These are phyloP conservation scores for Naegleria gruberi DNA, from an alignment of 208 protist species.

Conservation along the genomic window DNA sequence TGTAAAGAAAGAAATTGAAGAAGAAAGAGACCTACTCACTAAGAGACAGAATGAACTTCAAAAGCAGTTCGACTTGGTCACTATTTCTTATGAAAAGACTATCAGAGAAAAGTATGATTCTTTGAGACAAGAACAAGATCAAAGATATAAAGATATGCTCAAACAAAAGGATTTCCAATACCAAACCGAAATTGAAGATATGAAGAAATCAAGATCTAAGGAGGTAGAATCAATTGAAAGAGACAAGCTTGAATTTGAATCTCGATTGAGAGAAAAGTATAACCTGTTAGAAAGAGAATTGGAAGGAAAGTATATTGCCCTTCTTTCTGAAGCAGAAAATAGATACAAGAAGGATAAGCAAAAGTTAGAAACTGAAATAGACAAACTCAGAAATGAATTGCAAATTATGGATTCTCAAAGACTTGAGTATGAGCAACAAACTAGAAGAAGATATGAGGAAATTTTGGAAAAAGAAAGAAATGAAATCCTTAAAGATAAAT, in stretches of 20 bases:
- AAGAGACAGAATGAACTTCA: background rate
- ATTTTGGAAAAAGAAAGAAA: background rate
- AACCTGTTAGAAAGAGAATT: background rate
- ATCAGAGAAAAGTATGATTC: slow-evolving; percentile 14
- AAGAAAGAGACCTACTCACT: background rate
- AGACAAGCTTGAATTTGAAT: slow-evolving; percentile 5
- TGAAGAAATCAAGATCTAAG: background rate
- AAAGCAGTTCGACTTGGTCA: background rate
- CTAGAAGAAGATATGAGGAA: background rate
- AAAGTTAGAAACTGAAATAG: background rate
- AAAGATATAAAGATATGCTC: background rate
- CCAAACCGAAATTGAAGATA: background rate
- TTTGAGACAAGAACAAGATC: background rate
- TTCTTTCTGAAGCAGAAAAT: background rate
- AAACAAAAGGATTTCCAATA: background rate
- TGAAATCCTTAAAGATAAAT: background rate
- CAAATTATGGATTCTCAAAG: background rate
- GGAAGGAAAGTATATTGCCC: slow-evolving; percentile 10
- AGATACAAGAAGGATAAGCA: background rate
- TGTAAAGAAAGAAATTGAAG: background rate
- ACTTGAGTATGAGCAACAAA: slow-evolving; percentile 8
- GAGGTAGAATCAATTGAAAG: background rate
- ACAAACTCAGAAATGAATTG: background rate
- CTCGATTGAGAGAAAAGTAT: slow-evolving; percentile 1
- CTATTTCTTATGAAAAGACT: background rate